A percentile compares a stretch with the other conserved stretches of the same genome.
Conservation (phyloP, 2,329 filamentous ascomycete species). For the Xylaria sp. region DNA sequence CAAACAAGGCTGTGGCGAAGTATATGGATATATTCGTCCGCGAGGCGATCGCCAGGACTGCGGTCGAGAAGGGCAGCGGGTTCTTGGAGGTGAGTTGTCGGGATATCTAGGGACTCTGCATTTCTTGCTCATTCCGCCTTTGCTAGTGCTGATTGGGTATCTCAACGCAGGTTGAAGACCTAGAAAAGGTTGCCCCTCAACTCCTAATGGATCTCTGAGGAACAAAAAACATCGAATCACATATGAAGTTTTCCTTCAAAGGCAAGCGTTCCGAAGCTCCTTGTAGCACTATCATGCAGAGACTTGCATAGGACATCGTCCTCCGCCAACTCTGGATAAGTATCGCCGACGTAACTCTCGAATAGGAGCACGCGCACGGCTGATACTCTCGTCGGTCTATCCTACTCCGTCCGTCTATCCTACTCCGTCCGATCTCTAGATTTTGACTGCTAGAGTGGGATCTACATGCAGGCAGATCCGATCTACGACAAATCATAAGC, state of each 20-base stretch:
- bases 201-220: conserved; percentile 85
- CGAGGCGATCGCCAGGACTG: conserved; percentile 82
- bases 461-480: conserved; percentile 5
- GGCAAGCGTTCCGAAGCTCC: background rate
- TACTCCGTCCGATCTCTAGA: background rate
- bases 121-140: background rate
- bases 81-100: conserved; percentile 72
- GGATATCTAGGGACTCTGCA: background rate
- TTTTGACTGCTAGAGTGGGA: background rate
- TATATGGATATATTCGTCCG: conserved; percentile 92
- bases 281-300: background rate
- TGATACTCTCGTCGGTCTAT: too few relatives aligned
- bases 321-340: background rate
- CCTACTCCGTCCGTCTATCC: background rate
- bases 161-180: conserved; percentile 72
- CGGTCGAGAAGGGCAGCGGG: conserved; percentile 70
- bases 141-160: conserved; percentile 12
- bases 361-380: background rate
- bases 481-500: background rate
- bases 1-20: conserved; percentile 76
- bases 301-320: background rate
- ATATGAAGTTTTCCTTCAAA: background rate
- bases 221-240: too few relatives aligned
- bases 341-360: too few relatives aligned
- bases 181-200: conserved; percentile 87